Evolutionary conservation across 1,139 yeast species (phyloP), one percentile per base, ranked within the genome.

Genomic region (Suhomyces wounanorum): DNA sequence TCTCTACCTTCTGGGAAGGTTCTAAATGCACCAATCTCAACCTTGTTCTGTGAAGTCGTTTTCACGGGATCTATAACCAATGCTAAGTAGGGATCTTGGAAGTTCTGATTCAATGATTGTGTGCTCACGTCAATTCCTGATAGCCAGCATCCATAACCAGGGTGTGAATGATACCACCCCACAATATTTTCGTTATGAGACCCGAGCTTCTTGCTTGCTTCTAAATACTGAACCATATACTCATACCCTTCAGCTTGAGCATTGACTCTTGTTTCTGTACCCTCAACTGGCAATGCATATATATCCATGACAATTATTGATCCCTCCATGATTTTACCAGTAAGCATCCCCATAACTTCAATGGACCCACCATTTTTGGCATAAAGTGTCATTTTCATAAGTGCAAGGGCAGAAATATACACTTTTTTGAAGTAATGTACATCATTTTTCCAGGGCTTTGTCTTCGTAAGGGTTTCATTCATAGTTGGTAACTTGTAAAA

Each of bases 111-210:
- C 66, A 92, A 71, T 52, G 81, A 75, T 65, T 94, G 97, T 0
- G 97, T 91, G 50, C 88, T 84, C 30, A 91, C 95, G 68, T 91
- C 97, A 45, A 91, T 90, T 16, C 94, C 95, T 55, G 94, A 85
- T 40, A 91, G 70, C 96, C 97, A 88, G 65, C 97, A 89, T 40
- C 97, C 98, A 67, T 91, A 94, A 0, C 97, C 97, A 0, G 98
- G 98, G 67, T 94, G 99, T 2, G 97, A 91, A 68, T 94, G 96
- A 68, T 92, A 89, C 96, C 96, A 89, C 8, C 97, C 97, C 14
- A 91, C 90, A 36, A 94, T 87, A 59, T 88, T 81, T 48, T 79
- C 80, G 13, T 71, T 62, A 25, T 85, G 72, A 8, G 56, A 55
- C 8, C 82, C 83, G 1, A 77, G 70, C 43, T 72, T 73, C 53